Conservation (phyloP, 257 asterid genomes). For the Solanum bukasovii region DNA sequence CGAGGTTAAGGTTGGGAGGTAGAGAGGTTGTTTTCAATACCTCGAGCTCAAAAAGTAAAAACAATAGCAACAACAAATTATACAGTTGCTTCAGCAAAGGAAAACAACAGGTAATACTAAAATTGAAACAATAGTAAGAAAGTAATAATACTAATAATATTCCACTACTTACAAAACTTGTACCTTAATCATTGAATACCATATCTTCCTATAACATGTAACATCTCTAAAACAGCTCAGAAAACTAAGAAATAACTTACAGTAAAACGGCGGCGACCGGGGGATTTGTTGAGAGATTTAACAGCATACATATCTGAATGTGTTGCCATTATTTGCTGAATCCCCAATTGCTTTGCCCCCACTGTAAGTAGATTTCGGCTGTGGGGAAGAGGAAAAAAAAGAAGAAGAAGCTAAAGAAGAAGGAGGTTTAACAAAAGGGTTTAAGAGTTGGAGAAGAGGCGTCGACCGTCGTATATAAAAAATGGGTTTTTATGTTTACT, state of each 20-base stretch:
- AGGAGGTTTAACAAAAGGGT: neutral
- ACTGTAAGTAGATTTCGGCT: neutral
- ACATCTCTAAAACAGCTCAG: neutral
- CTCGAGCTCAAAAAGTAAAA: neutral
- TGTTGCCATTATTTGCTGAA: conserved; percentile 47
- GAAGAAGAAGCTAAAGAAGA: neutral
- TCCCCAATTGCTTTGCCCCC: neutral
- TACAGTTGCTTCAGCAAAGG: neutral
- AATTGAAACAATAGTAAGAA: neutral
- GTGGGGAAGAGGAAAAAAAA: neutral
- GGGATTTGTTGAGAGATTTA: conserved; percentile 56
- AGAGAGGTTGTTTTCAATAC: neutral
- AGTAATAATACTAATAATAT: neutral
- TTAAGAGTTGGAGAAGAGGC: neutral
- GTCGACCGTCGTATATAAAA: neutral
- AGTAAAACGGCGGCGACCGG: conserved; percentile 64
- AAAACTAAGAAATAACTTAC: conserved; percentile 24
- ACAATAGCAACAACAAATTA: neutral
- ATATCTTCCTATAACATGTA: neutral
- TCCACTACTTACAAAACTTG: neutral
- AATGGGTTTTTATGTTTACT: neutral
- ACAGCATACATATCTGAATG: conserved; percentile 50
- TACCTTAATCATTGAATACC: neutral
- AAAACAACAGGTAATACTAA: neutral
- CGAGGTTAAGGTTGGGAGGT: neutral